Conservation (phyloP, 148 eudicot genomes). For the Fagopyrum esculentum region DNA sequence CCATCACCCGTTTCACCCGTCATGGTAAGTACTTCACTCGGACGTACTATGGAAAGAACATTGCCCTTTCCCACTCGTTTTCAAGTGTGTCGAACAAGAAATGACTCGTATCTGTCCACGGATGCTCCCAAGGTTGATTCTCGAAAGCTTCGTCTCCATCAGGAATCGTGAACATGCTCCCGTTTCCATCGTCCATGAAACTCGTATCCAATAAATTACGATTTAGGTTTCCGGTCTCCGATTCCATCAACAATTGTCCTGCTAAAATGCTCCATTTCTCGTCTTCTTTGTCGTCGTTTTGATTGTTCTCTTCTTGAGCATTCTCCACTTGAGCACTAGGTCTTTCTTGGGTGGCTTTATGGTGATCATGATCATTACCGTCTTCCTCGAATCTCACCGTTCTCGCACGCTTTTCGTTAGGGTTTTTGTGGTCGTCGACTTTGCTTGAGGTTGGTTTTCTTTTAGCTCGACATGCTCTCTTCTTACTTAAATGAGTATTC, state of each 20-base stretch:
- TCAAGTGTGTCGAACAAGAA: neutral
- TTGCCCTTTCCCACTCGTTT: neutral
- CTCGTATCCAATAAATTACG: neutral
- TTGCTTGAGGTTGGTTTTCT: constrained; percentile 9
- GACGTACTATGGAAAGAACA: too few species aligned
- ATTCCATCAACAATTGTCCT: neutral
- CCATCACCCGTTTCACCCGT: too few species aligned
- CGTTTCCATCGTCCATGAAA: too few species aligned
- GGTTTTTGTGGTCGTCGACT: neutral
- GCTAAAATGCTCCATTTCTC: neutral
- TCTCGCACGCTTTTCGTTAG: neutral
- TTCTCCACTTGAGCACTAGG: neutral
- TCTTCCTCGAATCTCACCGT: neutral
- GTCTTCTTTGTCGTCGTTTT: neutral
- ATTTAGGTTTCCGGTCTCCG: neutral
- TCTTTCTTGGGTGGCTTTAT: neutral
- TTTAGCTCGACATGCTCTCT: neutral
- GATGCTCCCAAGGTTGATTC: neutral
- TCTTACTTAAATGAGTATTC: constrained; percentile 20
- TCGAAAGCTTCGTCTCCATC: too few species aligned
- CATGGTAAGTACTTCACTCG: too few species aligned
- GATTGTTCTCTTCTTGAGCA: neutral
- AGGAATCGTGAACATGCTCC: too few species aligned
- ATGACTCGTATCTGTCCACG: neutral
- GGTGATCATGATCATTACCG: neutral